A percentile compares a stretch with the other conserved stretches of the same genome.
Conservation (phyloP, 257 asterid genomes). For the Nicotiana knightiana region DNA sequence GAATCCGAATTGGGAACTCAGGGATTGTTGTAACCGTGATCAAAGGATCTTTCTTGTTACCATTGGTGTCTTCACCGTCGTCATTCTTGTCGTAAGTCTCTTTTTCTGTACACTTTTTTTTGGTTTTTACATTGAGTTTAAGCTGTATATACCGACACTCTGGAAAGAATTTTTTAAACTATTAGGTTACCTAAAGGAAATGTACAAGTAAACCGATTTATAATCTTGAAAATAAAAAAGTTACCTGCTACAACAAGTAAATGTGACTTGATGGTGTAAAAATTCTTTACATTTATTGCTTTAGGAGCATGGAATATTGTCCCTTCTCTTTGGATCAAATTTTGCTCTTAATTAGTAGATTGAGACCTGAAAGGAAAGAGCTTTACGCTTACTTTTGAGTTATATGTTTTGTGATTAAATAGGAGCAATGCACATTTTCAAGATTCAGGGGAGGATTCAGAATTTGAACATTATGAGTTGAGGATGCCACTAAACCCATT, state of each 20-base stretch:
- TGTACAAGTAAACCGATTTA: too few species aligned
- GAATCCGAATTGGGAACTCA: slow-evolving; percentile 78
- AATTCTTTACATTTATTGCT: background rate
- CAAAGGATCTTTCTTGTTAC: slow-evolving; percentile 53
- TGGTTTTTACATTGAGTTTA: background rate
- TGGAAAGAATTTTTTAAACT: too few species aligned
- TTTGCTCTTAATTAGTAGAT: background rate
- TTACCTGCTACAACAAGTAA: too few species aligned
- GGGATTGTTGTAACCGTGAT: slow-evolving; percentile 53
- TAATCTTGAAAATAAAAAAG: too few species aligned
- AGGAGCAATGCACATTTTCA: background rate
- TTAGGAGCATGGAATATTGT: background rate
- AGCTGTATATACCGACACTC: too few species aligned
- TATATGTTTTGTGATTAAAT: background rate
- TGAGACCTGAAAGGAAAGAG: background rate
- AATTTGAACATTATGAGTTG: too few species aligned
- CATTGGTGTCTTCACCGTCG: slow-evolving; percentile 61
- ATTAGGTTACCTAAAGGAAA: too few species aligned
- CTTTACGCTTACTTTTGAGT: background rate
- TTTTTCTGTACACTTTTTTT: background rate
- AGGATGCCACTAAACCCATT: too few species aligned
- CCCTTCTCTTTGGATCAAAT: background rate
- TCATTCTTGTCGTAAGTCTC: slow-evolving; percentile 52
- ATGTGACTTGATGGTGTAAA: too few species aligned
- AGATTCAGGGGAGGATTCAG: too few species aligned